These are phyloP conservation scores for Lupinus albus DNA, from an alignment of 306 rosid genomes.

Conservation along the genomic window DNA sequence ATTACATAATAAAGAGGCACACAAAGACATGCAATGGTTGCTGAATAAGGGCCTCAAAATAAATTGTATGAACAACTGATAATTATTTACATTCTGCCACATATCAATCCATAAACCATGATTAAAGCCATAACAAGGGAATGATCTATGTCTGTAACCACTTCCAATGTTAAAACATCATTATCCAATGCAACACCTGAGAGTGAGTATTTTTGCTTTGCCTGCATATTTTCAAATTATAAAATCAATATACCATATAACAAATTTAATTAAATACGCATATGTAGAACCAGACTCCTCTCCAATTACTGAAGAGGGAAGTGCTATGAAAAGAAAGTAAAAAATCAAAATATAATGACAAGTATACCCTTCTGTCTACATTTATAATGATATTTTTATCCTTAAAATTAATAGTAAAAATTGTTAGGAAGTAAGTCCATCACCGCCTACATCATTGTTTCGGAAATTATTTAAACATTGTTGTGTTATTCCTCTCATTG, in stretches of 20 bases:
- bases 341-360: background rate
- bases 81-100: constrained; percentile 54
- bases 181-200: constrained; percentile 63
- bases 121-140: constrained; percentile 69
- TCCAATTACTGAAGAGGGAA: no score
- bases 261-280: background rate
- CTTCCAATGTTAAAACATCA: constrained; percentile 67
- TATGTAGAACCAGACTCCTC: no score
- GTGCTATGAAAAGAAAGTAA: no score
- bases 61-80: constrained; percentile 10
- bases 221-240: constrained; percentile 49
- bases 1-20: background rate
- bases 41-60: background rate
- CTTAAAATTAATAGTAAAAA: no score
- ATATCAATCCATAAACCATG: constrained; percentile 63
- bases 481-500: no score
- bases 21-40: background rate
- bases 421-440: no score
- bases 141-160: constrained; percentile 55
- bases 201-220: constrained; percentile 56
- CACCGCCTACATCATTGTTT: no score
- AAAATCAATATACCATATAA: constrained; percentile 20
- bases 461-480: no score
- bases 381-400: no score
- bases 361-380: no score